Evolutionary conservation across 208 protist species (phyloP).

Genomic region (Leptomonas pyrrhocoris): DNA sequence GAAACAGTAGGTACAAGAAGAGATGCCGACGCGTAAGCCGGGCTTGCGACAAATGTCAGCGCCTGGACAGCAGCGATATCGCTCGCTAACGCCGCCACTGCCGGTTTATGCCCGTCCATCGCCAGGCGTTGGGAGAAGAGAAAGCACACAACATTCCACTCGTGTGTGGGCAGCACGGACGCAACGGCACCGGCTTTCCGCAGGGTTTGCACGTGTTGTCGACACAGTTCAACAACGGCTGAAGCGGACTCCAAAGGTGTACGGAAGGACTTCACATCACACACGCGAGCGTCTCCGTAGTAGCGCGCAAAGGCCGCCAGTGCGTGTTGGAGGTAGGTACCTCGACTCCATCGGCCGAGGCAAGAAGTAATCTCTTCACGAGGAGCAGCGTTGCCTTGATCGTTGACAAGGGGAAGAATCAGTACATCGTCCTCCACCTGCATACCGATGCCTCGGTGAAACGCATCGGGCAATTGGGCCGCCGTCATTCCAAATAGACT

Average conservation of each 20-base stretch:
- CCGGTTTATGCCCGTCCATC: slow-evolving; percentile 31
- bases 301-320: slow-evolving; percentile 31
- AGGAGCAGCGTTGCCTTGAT: not conserved
- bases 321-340: slow-evolving; percentile 32
- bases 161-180: not conserved
- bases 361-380: too few species aligned
- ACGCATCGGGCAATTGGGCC: slow-evolving; percentile 16
- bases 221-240: not conserved
- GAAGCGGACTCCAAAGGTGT: not conserved
- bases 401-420: slow-evolving; percentile 35
- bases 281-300: not conserved
- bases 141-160: slow-evolving; percentile 31
- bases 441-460: slow-evolving; percentile 41
- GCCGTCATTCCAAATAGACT: slow-evolving; percentile 16
- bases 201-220: not conserved
- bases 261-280: not conserved
- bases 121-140: slow-evolving; percentile 50
- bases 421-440: slow-evolving; percentile 72
- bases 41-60: slow-evolving; percentile 10
- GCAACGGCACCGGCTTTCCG: not conserved
- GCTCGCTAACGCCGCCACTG: slow-evolving; percentile 7
- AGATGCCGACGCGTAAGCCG: slow-evolving; percentile 7
- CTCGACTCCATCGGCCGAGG: slow-evolving; percentile 13
- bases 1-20: slow-evolving; percentile 3
- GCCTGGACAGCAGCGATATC: slow-evolving; percentile 18